Evolutionary conservation across 345 rosid genomes (phyloP), one percentile per base, ranked within the genome.

Genomic region (Psidium friedrichsthalianum): DNA sequence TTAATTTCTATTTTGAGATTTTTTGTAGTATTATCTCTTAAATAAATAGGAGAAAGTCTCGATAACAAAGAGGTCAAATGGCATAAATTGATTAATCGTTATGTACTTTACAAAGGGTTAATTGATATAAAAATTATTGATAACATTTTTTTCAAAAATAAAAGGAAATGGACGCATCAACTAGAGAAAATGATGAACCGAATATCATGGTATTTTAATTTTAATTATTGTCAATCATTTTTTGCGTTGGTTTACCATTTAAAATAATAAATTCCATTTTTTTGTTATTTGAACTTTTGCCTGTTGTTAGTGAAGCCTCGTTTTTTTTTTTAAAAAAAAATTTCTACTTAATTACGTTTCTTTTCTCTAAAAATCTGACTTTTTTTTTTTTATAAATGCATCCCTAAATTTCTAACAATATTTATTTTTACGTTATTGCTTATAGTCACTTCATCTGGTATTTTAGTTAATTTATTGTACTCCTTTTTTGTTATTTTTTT

Each of bases 401-500:
- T 59, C 8, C 0, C 7, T 0, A 11, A 5, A n/a, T 58, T 58
- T 25, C 64, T 25, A 25, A 58, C 16, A 5, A 25, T 25, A 1
- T 58, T 11, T 57, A 11, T 6, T 57, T 5, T 40, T 40, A 40
- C 42, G 42, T 56, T 56, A 56, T 25, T 2, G 21, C 1, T 0
- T 27, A 24, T 56, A 56, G 14, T 58, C 16, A 58, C 64, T 58
- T 90, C 1, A 90, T 90, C 51, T 87, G 89, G n/a, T 88, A 90
- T 87, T 89, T 93, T 93, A 92, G 91, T 56, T 90, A 91, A 10
- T 25, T 57, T 57, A 25, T 57, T 57, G 15, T 5, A 25, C 61
- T 25, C 29, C 15, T n/a, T 57, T n/a, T 57, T 24, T 13, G 24
- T 52, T 52, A 14, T 14, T 24, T 56, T 57, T 5, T 5, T 36